These are phyloP conservation scores for Keithomyces neogunnii DNA, from an alignment of 2,329 filamentous ascomycete genomes.

Conservation along the genomic window DNA sequence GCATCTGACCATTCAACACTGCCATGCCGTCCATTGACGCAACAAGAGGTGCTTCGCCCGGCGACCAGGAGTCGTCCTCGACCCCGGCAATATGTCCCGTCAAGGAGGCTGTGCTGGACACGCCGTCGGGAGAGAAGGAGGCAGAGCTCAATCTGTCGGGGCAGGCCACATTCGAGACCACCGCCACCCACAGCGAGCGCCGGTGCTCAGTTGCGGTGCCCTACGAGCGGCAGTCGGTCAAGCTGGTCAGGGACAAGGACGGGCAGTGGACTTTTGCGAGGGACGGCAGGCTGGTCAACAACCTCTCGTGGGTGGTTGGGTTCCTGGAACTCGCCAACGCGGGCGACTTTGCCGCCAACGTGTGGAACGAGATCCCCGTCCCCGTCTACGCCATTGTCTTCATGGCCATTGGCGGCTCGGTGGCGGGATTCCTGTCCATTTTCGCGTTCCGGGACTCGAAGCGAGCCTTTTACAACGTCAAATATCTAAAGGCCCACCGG, in stretches of 20 bases:
- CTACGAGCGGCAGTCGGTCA: slow-evolving; percentile 5
- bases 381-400: slow-evolving; percentile 38
- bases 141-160: background rate
- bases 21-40: too few species aligned
- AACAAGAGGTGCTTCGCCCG: background rate
- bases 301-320: slow-evolving; percentile 29
- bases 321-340: slow-evolving; percentile 48
- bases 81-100: background rate
- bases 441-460: slow-evolving; percentile 36
- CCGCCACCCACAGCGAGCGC: background rate
- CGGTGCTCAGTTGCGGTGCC: background rate
- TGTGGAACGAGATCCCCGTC: slow-evolving; percentile 45
- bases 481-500: slow-evolving; percentile 34
- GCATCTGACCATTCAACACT: too few species aligned
- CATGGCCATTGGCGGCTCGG: slow-evolving; percentile 43
- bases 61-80: slow-evolving; percentile 1
- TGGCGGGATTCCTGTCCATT: slow-evolving; percentile 34
- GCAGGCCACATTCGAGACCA: background rate
- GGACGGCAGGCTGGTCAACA: slow-evolving; percentile 17
- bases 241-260: slow-evolving; percentile 8
- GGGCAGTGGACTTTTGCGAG: slow-evolving; percentile 8
- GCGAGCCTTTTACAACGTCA: slow-evolving; percentile 36
- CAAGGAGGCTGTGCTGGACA: slow-evolving; percentile 6
- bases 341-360: slow-evolving; percentile 48
- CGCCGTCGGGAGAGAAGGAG: background rate